Evolutionary conservation across 2,329 filamentous ascomycete species (phyloP), one percentile per base, ranked within the genome.

Genomic region (Ceratocystis smalleyi): DNA sequence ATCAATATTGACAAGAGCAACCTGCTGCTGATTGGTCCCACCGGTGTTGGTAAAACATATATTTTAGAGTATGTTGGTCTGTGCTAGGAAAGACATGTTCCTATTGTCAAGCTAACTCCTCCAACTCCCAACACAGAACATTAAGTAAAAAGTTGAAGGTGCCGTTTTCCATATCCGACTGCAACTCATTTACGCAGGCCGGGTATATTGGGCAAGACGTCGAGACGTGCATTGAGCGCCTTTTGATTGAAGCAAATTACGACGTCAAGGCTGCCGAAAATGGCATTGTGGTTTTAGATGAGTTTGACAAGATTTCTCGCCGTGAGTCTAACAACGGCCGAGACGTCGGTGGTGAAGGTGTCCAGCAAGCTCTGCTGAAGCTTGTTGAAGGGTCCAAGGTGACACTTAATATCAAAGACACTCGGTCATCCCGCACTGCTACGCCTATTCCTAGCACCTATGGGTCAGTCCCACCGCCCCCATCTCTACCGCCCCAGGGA

Each of bases 201-300:
- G 92, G 94, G 30, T 99, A 99, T 70, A 96, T 99, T 69, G 94
- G 94, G 35, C 92, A 97, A 72, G 94, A 99, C 72, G 92, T 92
- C n/a, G 94, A 99, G 72, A 86, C 89, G 0, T 96, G 92, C 70
- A 90, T 99, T 49, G 90, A 96, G 71, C 82, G 94, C 55, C 79
- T 99, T 30, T 79, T 99, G 8, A 88, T 95, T 64, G 91, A 95
- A 66, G 85, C 92, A 7, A 92, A 95, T 72, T 95, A 95, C 73
- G 88, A 95, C 69, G 83, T 94, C 32, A 84, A 85, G 66, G 84
- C 87, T 64, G 87, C 91, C 6, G 92, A 99, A 72, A 83, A 89
- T 63, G 94, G 94, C 4, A 97, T 99, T 64, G 90, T 99, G 59
- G 94, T 95, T 64, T 79, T 99, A 22, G 94, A 99, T 70, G 94